Percentiles rank a stretch among this genome's conserved stretches.
phyloP scores from a whole-genome alignment of 2,329 filamentous ascomycete genomes.

The Colletotrichum karsti region DNA sequence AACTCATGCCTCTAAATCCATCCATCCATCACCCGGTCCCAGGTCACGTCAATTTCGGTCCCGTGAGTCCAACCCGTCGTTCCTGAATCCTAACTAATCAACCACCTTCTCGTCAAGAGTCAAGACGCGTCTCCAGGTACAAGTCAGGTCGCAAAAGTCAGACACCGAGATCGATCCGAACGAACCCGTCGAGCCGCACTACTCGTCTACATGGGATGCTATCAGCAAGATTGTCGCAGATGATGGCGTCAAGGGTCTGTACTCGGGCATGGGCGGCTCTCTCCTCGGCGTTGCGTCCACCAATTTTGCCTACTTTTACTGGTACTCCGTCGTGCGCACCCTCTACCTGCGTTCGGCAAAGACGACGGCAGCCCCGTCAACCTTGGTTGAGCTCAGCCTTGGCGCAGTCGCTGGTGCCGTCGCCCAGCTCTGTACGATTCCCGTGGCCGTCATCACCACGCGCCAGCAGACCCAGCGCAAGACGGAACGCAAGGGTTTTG shows the following conservation, averaged over 20 bases:
- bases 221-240: conserved; percentile 82
- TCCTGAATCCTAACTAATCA: conserved; percentile 24
- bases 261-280: conserved; percentile 87
- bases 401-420: conserved; percentile 90
- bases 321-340: conserved; percentile 89
- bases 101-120: conserved; percentile 64
- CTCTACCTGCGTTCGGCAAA: conserved; percentile 75
- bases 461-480: conserved; percentile 93
- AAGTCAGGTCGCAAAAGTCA: conserved; percentile 74
- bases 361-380: conserved; percentile 69
- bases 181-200: conserved; percentile 70
- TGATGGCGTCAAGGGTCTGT: conserved; percentile 85
- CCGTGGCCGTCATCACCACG: conserved; percentile 93
- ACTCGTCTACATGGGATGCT: conserved; percentile 88
- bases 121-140: conserved; percentile 95
- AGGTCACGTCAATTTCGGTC: no score
- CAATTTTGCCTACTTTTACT: conserved; percentile 99
- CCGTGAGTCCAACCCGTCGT: background rate
- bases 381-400: conserved; percentile 81
- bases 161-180: conserved; percentile 47
- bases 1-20: background rate
- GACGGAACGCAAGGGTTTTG: conserved; percentile 82
- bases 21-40: no score
- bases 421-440: conserved; percentile 95
- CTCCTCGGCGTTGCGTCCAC: conserved; percentile 94